phyloP scores from a whole-genome alignment of 129 eudicot genomes.

The Escallonia herrerae region DNA sequence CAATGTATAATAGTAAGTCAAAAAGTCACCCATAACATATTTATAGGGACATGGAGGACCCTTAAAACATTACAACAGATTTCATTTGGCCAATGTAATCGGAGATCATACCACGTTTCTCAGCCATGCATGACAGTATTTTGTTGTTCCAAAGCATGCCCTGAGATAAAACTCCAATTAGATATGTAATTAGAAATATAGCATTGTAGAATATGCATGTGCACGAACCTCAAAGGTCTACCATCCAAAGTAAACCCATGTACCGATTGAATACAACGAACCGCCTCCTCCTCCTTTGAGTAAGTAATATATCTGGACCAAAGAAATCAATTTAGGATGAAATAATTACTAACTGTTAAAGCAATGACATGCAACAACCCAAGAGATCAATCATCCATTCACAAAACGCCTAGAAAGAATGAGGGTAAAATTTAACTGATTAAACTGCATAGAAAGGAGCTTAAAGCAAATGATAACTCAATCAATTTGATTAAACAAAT shows the following conservation, averaged over 20 bases:
- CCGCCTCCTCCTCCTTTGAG: constrained; percentile 92
- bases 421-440: no score
- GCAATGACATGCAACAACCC: constrained; percentile 6
- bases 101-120: constrained; percentile 65
- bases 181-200: background rate
- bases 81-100: background rate
- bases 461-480: no score
- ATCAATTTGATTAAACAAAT: no score
- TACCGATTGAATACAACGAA: constrained; percentile 88
- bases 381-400: background rate
- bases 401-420: no score
- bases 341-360: background rate
- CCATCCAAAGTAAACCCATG: constrained; percentile 93
- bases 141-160: constrained; percentile 99
- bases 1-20: background rate
- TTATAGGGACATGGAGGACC: background rate
- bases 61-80: background rate
- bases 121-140: constrained; percentile 98
- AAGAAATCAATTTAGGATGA: constrained; percentile 3
- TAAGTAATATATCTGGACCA: constrained; percentile 82
- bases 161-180: constrained; percentile 27
- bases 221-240: constrained; percentile 72
- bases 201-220: background rate
- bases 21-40: background rate
- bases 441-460: no score